A percentile compares a stretch with the other conserved stretches of the same genome.
Evolutionary conservation across 352 stramenopile genomes (phyloP).

Genomic region (Globisporangium spinosum): DNA sequence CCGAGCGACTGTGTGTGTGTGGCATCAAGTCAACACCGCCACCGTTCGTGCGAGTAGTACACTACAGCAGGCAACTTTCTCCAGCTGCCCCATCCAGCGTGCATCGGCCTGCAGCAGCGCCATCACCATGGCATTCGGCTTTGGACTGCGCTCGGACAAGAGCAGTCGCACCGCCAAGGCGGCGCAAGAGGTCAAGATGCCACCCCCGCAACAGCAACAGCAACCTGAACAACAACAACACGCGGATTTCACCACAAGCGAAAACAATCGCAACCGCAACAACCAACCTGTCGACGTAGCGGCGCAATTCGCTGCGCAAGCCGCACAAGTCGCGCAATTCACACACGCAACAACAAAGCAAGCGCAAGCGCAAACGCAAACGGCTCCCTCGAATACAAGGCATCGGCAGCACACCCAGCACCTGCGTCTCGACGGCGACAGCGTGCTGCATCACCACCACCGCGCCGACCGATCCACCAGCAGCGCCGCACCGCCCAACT

Average conservation of each 20-base stretch:
- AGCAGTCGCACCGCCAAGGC: slow-evolving; percentile 8
- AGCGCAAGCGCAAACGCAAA: neutral
- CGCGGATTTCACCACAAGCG: slow-evolving; percentile 2
- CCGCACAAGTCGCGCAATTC: neutral
- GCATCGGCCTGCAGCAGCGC: neutral
- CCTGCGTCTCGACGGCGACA: slow-evolving; percentile 11
- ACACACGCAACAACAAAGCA: neutral
- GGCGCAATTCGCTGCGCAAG: slow-evolving; percentile 1
- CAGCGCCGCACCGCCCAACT: neutral
- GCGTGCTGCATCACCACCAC: neutral
- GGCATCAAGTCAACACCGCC: neutral
- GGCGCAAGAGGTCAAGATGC: neutral
- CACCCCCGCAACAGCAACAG: neutral
- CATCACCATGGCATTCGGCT: slow-evolving; percentile 18
- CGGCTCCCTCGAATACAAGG: no score
- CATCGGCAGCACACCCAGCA: neutral
- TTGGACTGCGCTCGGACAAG: slow-evolving; percentile 14
- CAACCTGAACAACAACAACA: slow-evolving; percentile 2
- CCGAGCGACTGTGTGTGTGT: neutral
- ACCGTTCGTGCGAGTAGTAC: neutral
- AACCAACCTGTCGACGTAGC: neutral
- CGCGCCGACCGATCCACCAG: slow-evolving; percentile 1
- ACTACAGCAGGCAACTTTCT: neutral
- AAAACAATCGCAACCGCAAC: neutral
- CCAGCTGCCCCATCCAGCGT: neutral